Conservation (phyloP, 2,329 filamentous ascomycete genomes). For the Tolypocladium ophioglossoides region DNA sequence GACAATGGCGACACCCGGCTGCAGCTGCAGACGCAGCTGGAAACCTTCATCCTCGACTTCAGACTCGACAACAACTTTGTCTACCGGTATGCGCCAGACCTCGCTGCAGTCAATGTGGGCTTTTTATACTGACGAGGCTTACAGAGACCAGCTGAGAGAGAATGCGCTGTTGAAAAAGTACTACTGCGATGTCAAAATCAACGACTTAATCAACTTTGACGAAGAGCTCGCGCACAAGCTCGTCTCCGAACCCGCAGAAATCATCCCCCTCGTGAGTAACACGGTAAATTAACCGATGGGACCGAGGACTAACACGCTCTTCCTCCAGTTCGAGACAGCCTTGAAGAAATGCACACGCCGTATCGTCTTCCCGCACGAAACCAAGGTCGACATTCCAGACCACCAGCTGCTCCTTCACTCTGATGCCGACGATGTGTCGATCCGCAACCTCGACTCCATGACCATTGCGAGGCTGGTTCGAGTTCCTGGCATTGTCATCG, state of each 20-base stretch:
- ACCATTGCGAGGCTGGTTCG: constrained; percentile 92
- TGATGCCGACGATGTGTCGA: constrained; percentile 79
- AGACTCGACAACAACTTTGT: constrained; percentile 89
- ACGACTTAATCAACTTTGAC: constrained; percentile 90
- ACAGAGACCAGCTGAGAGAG: constrained; percentile 85
- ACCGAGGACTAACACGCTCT: not conserved
- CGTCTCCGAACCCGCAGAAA: constrained; percentile 79
- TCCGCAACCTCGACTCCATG: constrained; percentile 84
- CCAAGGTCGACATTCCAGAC: constrained; percentile 62
- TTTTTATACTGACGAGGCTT: constrained; percentile 4
- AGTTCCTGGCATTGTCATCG: constrained; percentile 95
- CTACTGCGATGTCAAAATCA: constrained; percentile 93
- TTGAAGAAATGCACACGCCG: constrained; percentile 85
- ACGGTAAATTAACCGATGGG: not conserved
- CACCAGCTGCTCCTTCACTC: constrained; percentile 95
- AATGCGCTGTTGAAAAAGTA: constrained; percentile 92
- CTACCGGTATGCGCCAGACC: constrained; percentile 56
- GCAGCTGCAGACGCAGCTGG: constrained; percentile 67
- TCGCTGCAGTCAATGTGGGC: not conserved
- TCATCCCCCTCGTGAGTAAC: constrained; percentile 70
- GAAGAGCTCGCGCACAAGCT: constrained; percentile 88
- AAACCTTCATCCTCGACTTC: constrained; percentile 89
- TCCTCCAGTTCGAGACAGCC: constrained; percentile 71
- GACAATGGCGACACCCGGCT: constrained; percentile 58
- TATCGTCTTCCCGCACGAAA: constrained; percentile 76